Conservation (phyloP, 2,329 filamentous ascomycete genomes). For the Tricladium varicosporioides region DNA sequence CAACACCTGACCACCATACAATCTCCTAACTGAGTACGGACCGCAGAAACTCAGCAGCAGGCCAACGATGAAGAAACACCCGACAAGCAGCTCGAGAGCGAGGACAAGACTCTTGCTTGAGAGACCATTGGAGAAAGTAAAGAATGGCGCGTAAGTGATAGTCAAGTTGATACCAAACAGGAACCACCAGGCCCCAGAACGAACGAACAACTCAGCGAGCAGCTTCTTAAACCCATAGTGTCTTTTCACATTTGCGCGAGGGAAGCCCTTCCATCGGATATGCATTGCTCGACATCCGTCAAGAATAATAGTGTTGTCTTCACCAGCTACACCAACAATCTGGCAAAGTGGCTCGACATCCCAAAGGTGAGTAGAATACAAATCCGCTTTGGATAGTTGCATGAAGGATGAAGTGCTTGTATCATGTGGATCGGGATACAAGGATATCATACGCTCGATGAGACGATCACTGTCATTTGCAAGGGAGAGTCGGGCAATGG, state of each 20-base stretch:
- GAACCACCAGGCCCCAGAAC: conserved; percentile 8
- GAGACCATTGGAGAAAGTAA: background rate
- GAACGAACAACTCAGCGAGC: conserved; percentile 4
- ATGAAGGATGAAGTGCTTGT: conserved; percentile 7
- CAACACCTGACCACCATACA: conserved; percentile 21
- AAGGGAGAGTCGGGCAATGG: conserved; percentile 33
- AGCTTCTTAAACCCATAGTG: conserved; percentile 3
- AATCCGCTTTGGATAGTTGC: conserved; percentile 26
- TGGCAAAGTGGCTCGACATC: conserved; percentile 35
- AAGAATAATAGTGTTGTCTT: conserved; percentile 33
- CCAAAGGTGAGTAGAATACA: conserved; percentile 32
- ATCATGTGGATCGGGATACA: conserved; percentile 5
- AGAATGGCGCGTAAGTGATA: conserved; percentile 5
- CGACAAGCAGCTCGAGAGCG: conserved; percentile 1
- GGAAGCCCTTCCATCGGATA: conserved; percentile 36
- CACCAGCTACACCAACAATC: conserved; percentile 31
- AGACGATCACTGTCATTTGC: conserved; percentile 35
- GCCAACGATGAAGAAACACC: conserved; percentile 10
- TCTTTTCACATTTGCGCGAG: conserved; percentile 19
- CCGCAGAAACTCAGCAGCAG: conserved; percentile 12
- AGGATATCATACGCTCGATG: conserved; percentile 33
- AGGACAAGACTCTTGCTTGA: background rate
- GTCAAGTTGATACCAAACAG: conserved; percentile 3
- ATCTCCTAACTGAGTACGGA: conserved; percentile 8
- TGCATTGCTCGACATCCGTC: conserved; percentile 32